A percentile compares a stretch with the other conserved stretches of the same genome.
These are phyloP conservation scores for Stemphylium lycopersici DNA, from an alignment of 2,329 filamentous ascomycete species.

Conservation along the genomic window DNA sequence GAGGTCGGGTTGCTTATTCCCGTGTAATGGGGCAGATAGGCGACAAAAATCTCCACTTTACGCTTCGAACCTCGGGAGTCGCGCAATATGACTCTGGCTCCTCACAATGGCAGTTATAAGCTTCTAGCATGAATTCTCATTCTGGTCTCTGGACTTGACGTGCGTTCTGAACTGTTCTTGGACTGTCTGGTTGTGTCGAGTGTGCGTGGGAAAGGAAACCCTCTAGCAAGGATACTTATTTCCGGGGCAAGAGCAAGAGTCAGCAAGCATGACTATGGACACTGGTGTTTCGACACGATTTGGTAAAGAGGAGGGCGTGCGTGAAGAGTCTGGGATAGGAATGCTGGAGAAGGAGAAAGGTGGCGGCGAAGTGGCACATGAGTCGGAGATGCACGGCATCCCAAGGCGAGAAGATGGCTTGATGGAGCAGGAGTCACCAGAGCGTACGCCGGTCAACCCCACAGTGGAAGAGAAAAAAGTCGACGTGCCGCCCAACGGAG, in stretches of 20 bases:
- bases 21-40: constrained; percentile 4
- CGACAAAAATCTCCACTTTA: constrained; percentile 7
- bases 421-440: neutral
- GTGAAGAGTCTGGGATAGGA: neutral
- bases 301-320: neutral
- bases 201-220: too few species aligned
- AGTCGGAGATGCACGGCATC: neutral
- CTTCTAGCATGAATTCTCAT: neutral
- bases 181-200: neutral
- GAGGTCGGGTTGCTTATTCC: constrained; percentile 26
- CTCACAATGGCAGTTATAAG: neutral
- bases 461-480: constrained; percentile 12
- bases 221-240: neutral
- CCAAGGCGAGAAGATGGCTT: neutral
- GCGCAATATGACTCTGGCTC: neutral
- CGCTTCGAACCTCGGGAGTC: neutral
- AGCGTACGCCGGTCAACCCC: neutral
- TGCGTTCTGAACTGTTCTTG: neutral
- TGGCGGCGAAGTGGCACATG: neutral
- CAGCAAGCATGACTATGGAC: neutral
- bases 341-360: constrained; percentile 11
- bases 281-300: neutral
- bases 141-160: neutral
- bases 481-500: constrained; percentile 63
- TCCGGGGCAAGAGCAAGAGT: neutral